phyloP scores from a whole-genome alignment of 306 rosid genomes.

The Glycyrrhiza uralensis region DNA sequence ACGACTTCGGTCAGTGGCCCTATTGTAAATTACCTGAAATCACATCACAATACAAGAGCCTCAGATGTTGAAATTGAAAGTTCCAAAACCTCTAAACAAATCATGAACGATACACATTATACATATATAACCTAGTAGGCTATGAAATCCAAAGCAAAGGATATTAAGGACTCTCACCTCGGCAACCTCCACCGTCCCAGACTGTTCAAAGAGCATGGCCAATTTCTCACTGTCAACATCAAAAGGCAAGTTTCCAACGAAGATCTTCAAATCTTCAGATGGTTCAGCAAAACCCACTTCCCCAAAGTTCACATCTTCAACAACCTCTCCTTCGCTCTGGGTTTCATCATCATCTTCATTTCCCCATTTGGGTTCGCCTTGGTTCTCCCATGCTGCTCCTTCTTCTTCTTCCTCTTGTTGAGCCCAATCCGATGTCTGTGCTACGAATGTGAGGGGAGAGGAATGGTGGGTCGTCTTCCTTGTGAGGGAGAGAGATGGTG shows the following conservation, averaged over 20 bases:
- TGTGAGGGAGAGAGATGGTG: slow-evolving; percentile 24
- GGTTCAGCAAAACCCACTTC: too few relatives aligned
- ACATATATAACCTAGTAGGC: background rate
- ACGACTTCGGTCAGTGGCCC: slow-evolving; percentile 78
- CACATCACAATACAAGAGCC: slow-evolving; percentile 18
- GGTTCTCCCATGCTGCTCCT: slow-evolving; percentile 41
- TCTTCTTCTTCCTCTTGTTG: slow-evolving; percentile 56
- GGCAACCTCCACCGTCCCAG: slow-evolving; percentile 78
- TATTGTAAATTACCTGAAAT: slow-evolving; percentile 76
- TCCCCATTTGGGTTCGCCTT: slow-evolving; percentile 39
- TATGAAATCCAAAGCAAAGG: background rate
- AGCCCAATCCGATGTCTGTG: slow-evolving; percentile 82
- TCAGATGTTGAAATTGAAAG: background rate
- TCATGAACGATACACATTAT: background rate
- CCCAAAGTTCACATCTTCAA: slow-evolving; percentile 37
- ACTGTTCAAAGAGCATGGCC: slow-evolving; percentile 70
- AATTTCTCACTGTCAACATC: slow-evolving; percentile 70
- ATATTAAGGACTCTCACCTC: slow-evolving; percentile 57
- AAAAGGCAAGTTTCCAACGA: slow-evolving; percentile 84
- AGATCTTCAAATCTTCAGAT: slow-evolving; percentile 72
- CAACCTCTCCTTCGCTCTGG: slow-evolving; percentile 17
- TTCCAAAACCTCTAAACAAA: background rate
- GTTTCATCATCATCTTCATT: slow-evolving; percentile 35
- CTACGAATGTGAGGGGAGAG: slow-evolving; percentile 49
- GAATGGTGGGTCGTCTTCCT: slow-evolving; percentile 37